phyloP scores from a whole-genome alignment of 768 basidiomycete genomes.

The Scleroderma citrinum region DNA sequence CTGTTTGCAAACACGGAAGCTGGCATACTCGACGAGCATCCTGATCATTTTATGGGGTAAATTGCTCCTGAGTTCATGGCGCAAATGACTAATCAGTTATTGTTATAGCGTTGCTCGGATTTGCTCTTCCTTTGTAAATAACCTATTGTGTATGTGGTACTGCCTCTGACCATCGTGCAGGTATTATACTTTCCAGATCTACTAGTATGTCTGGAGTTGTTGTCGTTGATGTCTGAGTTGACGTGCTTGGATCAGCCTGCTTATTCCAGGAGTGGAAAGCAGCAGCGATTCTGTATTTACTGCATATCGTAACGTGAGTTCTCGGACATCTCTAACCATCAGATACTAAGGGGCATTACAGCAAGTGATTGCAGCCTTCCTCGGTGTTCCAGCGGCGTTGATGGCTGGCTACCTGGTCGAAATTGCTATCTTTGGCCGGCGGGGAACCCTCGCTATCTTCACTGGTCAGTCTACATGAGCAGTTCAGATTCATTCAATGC shows the following conservation, averaged over 20 bases:
- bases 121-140: slow-evolving; percentile 64
- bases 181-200: slow-evolving; percentile 49
- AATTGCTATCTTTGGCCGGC: slow-evolving; percentile 43
- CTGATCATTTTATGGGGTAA: slow-evolving; percentile 49
- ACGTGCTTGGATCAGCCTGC: slow-evolving; percentile 37
- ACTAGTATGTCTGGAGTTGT: no score
- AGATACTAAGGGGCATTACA: slow-evolving; percentile 17
- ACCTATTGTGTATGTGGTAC: not conserved
- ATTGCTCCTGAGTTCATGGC: not conserved
- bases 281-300: slow-evolving; percentile 65
- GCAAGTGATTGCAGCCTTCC: slow-evolving; percentile 53
- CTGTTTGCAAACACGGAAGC: slow-evolving; percentile 45
- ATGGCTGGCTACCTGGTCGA: slow-evolving; percentile 52
- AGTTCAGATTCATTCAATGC: not conserved
- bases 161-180: slow-evolving; percentile 16
- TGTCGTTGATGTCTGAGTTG: not conserved
- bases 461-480: no score
- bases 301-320: slow-evolving; percentile 63
- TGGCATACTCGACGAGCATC: slow-evolving; percentile 46
- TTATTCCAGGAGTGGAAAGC: slow-evolving; percentile 60
- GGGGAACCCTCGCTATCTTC: slow-evolving; percentile 50
- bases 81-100: not conserved
- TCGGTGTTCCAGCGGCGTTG: slow-evolving; percentile 52
- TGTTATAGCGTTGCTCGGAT: slow-evolving; percentile 59
- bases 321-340: not conserved